These are phyloP conservation scores for Penicillium cataractarum DNA, from an alignment of 495 filamentous ascomycete genomes.

Conservation along the genomic window DNA sequence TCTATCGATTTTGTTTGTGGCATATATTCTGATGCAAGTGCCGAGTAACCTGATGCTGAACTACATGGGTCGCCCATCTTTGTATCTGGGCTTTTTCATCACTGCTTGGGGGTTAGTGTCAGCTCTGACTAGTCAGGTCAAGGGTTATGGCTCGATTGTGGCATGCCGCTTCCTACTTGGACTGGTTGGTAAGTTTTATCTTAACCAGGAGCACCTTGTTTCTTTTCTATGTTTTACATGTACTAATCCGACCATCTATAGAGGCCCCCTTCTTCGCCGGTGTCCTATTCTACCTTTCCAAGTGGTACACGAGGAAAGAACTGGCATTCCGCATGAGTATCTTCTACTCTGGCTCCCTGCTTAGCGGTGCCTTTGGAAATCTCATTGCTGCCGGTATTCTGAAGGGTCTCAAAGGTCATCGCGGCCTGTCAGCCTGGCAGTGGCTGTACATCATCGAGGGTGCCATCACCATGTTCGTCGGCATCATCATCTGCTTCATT, in stretches of 20 bases:
- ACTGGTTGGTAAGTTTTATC: slow-evolving; percentile 38
- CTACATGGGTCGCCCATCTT: slow-evolving; percentile 54
- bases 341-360: slow-evolving; percentile 67
- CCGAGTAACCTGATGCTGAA: slow-evolving; percentile 65
- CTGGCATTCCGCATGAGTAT: slow-evolving; percentile 61
- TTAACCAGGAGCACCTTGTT: background rate
- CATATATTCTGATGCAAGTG: slow-evolving; percentile 58
- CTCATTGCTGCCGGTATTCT: slow-evolving; percentile 61
- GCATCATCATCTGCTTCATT: slow-evolving; percentile 41
- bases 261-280: slow-evolving; percentile 57
- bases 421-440: slow-evolving; percentile 52
- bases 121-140: slow-evolving; percentile 53
- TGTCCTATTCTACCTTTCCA: slow-evolving; percentile 58
- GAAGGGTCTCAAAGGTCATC: slow-evolving; percentile 41
- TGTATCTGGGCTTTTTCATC: slow-evolving; percentile 55
- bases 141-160: slow-evolving; percentile 55
- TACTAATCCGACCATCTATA: slow-evolving; percentile 17
- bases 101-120: slow-evolving; percentile 58
- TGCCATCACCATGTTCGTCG: slow-evolving; percentile 44
- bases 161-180: slow-evolving; percentile 58
- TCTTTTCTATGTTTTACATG: background rate
- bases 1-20: slow-evolving; percentile 57
- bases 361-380: slow-evolving; percentile 67
- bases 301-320: slow-evolving; percentile 64
- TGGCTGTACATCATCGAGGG: slow-evolving; percentile 59